Conservation (phyloP, 2,329 filamentous ascomycete species). For the Pseudogymnoascus sp. region DNA sequence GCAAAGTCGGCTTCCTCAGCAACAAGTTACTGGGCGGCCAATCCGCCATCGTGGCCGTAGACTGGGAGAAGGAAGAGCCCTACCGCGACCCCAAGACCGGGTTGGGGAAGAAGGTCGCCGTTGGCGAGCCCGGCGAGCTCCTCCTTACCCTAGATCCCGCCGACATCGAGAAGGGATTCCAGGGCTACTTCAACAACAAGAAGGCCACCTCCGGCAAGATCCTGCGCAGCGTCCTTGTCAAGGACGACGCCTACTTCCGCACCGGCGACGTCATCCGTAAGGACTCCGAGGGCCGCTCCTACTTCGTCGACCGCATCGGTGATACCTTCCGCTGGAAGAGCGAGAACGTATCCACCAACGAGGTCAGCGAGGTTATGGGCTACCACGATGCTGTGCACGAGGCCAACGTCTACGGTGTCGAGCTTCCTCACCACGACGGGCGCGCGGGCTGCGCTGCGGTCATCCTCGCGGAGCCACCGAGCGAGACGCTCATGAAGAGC, state of each 20-base stretch:
- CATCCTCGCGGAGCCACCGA: conserved; percentile 45
- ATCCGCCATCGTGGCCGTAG: conserved; percentile 58
- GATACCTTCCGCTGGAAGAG: conserved; percentile 77
- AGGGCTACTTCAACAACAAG: conserved; percentile 73
- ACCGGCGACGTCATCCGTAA: conserved; percentile 74
- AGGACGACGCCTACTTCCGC: conserved; percentile 76
- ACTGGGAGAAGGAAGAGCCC: conserved; percentile 63
- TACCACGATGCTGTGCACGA: conserved; percentile 60
- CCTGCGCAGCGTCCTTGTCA: conserved; percentile 61
- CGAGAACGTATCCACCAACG: conserved; percentile 74
- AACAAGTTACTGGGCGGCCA: conserved; percentile 43
- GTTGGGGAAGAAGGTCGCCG: conserved; percentile 52
- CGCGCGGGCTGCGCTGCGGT: conserved; percentile 75
- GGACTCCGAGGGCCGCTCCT: conserved; percentile 63
- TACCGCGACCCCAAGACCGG: conserved; percentile 61
- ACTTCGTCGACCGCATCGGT: conserved; percentile 74
- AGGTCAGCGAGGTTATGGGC: conserved; percentile 71
- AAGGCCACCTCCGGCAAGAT: conserved; percentile 68
- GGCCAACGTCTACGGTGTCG: conserved; percentile 80
- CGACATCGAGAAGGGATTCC: conserved; percentile 59
- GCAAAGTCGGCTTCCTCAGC: conserved; percentile 59
- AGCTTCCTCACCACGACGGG: conserved; percentile 73
- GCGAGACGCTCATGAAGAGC: conserved; percentile 43
- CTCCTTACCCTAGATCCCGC: conserved; percentile 61
- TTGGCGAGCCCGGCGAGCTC: conserved; percentile 66